phyloP scores from a whole-genome alignment of 345 rosid species.

The Pelargonium nanum region DNA sequence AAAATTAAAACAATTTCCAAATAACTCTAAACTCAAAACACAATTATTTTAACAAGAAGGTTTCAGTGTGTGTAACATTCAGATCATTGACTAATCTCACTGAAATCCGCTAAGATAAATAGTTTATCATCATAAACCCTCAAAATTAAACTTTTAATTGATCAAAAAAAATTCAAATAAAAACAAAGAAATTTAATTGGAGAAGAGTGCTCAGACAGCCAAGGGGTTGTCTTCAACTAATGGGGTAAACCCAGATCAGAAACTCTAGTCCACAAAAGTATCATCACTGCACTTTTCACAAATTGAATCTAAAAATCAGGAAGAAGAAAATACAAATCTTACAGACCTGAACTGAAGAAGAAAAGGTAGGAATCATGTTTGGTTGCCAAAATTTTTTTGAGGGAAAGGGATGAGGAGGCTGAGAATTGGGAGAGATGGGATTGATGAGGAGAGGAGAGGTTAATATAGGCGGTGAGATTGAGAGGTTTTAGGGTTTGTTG shows the following conservation, averaged over 20 bases:
- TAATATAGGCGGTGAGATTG: not conserved
- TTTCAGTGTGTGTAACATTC: conserved; percentile 99
- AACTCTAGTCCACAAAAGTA: conserved; percentile 94
- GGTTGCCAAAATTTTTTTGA: no score
- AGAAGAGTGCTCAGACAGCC: conserved; percentile 92
- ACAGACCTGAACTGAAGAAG: not conserved
- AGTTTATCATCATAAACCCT: not conserved
- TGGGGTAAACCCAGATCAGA: conserved; percentile 68
- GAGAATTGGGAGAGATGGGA: not conserved
- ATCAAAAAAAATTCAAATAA: no score
- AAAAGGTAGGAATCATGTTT: no score
- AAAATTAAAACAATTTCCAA: not conserved
- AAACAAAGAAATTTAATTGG: not conserved
- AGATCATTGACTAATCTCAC: conserved; percentile 86
- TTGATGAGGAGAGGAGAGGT: not conserved
- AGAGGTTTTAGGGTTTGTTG: not conserved
- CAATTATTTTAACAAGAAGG: no score
- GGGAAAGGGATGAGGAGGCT: not conserved
- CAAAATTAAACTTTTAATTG: not conserved
- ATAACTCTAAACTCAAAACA: no score
- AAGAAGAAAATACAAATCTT: no score
- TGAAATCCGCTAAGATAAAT: conserved; percentile 96
- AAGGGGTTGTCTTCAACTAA: conserved; percentile 93
- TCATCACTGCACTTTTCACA: conserved; percentile 49
- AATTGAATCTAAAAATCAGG: not conserved